phyloP scores from a whole-genome alignment of 805 yeast species.

The Torulaspora franciscae region DNA sequence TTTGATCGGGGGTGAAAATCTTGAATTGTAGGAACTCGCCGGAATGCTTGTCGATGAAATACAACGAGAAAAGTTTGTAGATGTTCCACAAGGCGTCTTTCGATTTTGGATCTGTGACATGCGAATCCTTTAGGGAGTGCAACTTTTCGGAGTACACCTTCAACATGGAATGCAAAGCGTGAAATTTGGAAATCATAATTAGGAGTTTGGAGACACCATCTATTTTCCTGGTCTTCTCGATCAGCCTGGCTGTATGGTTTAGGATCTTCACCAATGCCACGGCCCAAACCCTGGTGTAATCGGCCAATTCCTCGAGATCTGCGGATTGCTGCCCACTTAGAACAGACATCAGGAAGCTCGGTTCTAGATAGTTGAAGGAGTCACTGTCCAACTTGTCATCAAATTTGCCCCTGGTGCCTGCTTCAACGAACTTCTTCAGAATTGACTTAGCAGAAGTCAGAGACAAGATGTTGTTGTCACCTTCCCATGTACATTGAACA shows the following conservation, averaged over 20 bases:
- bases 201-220: constrained; percentile 40
- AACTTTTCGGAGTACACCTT: constrained; percentile 31
- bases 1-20: constrained; percentile 47
- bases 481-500: constrained; percentile 99
- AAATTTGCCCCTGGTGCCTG: constrained; percentile 36
- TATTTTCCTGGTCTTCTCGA: constrained; percentile 27
- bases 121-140: constrained; percentile 16
- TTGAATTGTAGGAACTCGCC: constrained; percentile 66
- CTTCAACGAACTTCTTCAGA: constrained; percentile 40
- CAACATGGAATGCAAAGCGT: constrained; percentile 39
- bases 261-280: constrained; percentile 28
- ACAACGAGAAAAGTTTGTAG: constrained; percentile 58
- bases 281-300: constrained; percentile 35
- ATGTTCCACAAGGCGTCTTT: constrained; percentile 48
- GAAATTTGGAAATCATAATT: constrained; percentile 39
- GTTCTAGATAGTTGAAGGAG: constrained; percentile 30
- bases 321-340: constrained; percentile 23
- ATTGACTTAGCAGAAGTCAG: constrained; percentile 78
- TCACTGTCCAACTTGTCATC: constrained; percentile 33
- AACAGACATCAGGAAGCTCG: constrained; percentile 24
- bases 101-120: constrained; percentile 35
- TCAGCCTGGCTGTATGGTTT: constrained; percentile 26
- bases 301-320: constrained; percentile 30
- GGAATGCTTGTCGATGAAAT: constrained; percentile 64
- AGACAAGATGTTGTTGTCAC: constrained; percentile 85